phyloP scores from a whole-genome alignment of 2,329 filamentous ascomycete species.

The Xylaria sp. region DNA sequence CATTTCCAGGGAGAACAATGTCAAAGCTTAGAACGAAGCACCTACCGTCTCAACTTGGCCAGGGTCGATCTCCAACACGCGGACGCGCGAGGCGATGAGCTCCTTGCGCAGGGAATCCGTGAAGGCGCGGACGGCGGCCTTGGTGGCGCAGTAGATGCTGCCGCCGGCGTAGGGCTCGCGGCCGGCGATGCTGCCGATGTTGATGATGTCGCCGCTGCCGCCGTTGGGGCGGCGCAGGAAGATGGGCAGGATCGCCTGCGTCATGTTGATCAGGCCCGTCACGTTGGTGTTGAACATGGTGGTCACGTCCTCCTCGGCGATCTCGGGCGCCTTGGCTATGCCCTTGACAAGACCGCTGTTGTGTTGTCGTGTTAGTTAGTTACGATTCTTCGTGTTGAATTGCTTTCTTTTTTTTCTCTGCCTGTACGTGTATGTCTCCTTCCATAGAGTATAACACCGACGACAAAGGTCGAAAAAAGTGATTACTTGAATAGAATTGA shows the following conservation, averaged over 20 bases:
- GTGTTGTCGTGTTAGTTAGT: background rate
- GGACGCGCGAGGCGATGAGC: conserved; percentile 73
- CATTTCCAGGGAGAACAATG: background rate
- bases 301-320: conserved; percentile 82
- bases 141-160: conserved; percentile 82
- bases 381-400: background rate
- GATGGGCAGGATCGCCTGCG: conserved; percentile 85
- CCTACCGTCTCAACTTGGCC: conserved; percentile 77
- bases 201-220: conserved; percentile 92
- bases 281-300: conserved; percentile 95
- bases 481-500: too few relatives aligned
- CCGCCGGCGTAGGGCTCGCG: conserved; percentile 78
- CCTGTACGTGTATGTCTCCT: background rate
- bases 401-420: too few relatives aligned
- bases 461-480: too few relatives aligned
- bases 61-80: conserved; percentile 79
- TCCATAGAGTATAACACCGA: background rate
- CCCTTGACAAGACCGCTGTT: conserved; percentile 86
- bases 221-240: conserved; percentile 80
- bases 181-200: conserved; percentile 71
- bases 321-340: conserved; percentile 84
- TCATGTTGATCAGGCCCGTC: conserved; percentile 94
- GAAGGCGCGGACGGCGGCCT: conserved; percentile 78
- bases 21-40: background rate
- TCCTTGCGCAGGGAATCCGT: conserved; percentile 77